Conservation (phyloP, 2,329 filamentous ascomycete genomes). For the Parascedosporium putredinis region DNA sequence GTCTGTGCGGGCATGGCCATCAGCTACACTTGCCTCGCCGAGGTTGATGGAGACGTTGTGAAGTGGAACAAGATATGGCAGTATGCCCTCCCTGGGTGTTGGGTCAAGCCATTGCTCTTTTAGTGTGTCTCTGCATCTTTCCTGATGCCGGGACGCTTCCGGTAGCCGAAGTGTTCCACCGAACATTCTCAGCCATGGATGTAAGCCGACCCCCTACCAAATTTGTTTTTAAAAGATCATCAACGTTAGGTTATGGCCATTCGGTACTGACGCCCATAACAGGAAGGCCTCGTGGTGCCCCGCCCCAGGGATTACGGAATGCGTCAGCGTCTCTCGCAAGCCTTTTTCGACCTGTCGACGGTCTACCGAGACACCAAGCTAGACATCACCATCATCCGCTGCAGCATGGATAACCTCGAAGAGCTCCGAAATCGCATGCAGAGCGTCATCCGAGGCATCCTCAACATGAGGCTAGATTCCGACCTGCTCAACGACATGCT, state of each 20-base stretch:
- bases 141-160: constrained; percentile 46
- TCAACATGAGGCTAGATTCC: constrained; percentile 40
- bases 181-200: constrained; percentile 35
- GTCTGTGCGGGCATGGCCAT: constrained; percentile 46
- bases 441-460: constrained; percentile 39
- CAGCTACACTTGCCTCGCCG: constrained; percentile 40
- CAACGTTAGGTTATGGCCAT: background rate
- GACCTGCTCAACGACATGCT: constrained; percentile 29
- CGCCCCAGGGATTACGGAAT: constrained; percentile 19
- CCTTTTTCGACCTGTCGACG: constrained; percentile 45
- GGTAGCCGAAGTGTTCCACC: constrained; percentile 35
- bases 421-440: constrained; percentile 44
- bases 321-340: constrained; percentile 34
- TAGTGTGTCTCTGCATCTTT: constrained; percentile 35
- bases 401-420: constrained; percentile 37
- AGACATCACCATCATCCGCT: constrained; percentile 44
- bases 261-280: background rate
- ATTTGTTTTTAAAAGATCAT: constrained; percentile 3
- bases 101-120: constrained; percentile 41
- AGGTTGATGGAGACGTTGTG: constrained; percentile 30
- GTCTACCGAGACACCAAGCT: constrained; percentile 45
- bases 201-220: constrained; percentile 16
- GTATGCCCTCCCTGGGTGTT: constrained; percentile 45
- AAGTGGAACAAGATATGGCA: constrained; percentile 39
- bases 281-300: constrained; percentile 23